phyloP scores from a whole-genome alignment of 1,284 basidiomycete species.

The Vanrija sp. region DNA sequence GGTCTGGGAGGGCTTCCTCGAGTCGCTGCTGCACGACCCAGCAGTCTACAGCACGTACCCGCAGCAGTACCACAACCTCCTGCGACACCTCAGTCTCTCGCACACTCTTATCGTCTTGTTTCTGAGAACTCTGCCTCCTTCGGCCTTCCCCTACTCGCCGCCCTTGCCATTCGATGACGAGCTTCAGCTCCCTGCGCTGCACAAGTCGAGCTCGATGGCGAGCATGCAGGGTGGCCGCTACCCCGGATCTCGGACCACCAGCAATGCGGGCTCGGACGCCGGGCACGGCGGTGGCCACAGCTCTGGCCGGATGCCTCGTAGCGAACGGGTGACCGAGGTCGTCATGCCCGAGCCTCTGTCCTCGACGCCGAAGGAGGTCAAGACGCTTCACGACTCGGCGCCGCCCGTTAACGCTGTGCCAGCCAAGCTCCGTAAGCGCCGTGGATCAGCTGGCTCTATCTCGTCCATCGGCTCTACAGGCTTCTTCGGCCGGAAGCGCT shows the following conservation, averaged over 20 bases:
- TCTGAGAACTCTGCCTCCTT: conserved; percentile 39
- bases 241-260: conserved; percentile 27
- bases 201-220: conserved; percentile 30
- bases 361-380: conserved; percentile 6
- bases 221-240: conserved; percentile 21
- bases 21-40: conserved; percentile 46
- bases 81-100: conserved; percentile 46
- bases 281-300: conserved; percentile 10
- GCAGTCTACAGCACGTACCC: conserved; percentile 47
- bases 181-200: conserved; percentile 14
- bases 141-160: conserved; percentile 36
- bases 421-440: conserved; percentile 16
- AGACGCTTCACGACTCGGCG: neutral
- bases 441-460: conserved; percentile 39
- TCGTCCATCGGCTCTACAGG: conserved; percentile 16
- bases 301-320: conserved; percentile 30
- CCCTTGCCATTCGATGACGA: conserved; percentile 49
- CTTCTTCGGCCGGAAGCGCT: conserved; percentile 34
- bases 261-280: conserved; percentile 30
- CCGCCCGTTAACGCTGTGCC: no score
- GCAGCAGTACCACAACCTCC: conserved; percentile 39
- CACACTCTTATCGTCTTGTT: conserved; percentile 46
- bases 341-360: conserved; percentile 48
- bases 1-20: conserved; percentile 50
- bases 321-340: conserved; percentile 45